Evolutionary conservation across 2,329 filamentous ascomycete genomes (phyloP), one percentile per base, ranked within the genome.

Genomic region (Dactylella cylindrospora): DNA sequence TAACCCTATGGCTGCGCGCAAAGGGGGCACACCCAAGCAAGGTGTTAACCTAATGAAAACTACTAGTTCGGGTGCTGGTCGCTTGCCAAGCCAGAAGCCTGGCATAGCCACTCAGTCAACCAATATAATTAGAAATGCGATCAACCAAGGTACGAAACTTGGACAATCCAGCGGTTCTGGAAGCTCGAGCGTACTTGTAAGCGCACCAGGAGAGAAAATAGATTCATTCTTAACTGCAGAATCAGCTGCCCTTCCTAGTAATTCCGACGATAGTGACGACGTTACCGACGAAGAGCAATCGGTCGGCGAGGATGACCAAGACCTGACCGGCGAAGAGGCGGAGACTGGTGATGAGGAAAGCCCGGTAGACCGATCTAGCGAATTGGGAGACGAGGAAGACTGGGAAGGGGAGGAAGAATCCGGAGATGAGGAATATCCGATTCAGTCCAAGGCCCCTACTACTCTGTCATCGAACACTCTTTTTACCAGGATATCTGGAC

Each of bases 301-400:
- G 28, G 28, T 9, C 13, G 28, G 28, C 6, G 35, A 50, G 2
- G 51, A 9, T 17, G 43, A 35, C 15, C 38, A 62, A 12, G 49
- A 31, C 28, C 28, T 31, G 28, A 9, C 20, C 12, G 50, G 28
- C 4, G 46, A 36, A 8, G 41, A 19, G 2, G 51, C 28, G 28
- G 28, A 55, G 5, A 23, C 8, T 17, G 29, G 25, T 15, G 40
- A 17, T 25, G 52, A 51, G 4, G 59, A 35, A 5, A 38, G 32
- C 20, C 31, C 39, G 5, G 39, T 40, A 9, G 53, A 33, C 31
- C 57, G 45, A 45, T 54, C 57, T 49, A 62, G 49, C 38, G 57
- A 54, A 36, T 50, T 54, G 38, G 57, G 40, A 35, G 49, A 54
- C n/a, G 57, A 49, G 17, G 45, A 47, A 62, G 33, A 46, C 49